Percentiles rank a stretch among this genome's conserved stretches.
Conservation (phyloP, 768 basidiomycete genomes). For the Serendipita indica region DNA sequence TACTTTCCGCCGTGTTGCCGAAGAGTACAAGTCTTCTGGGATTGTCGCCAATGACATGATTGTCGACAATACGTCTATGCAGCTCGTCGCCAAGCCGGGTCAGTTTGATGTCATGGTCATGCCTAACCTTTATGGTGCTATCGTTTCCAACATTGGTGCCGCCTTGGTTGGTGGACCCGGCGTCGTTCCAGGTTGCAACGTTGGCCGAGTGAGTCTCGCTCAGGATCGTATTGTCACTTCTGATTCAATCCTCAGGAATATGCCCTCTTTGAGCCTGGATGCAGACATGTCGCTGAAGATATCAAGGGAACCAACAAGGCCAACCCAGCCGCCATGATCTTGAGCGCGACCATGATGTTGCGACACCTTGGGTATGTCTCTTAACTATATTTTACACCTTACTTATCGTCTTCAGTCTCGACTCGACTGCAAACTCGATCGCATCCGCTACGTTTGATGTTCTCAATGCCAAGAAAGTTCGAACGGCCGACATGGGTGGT, state of each 20-base stretch:
- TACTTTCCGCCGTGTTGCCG: conserved; percentile 90
- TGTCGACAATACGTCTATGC: conserved; percentile 99
- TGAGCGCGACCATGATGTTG: conserved; percentile 96
- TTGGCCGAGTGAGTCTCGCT: conserved; percentile 58
- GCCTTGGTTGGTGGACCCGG: conserved; percentile 97
- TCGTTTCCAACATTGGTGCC: conserved; percentile 95
- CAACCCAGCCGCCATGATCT: conserved; percentile 95
- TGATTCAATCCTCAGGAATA: conserved; percentile 47
- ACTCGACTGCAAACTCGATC: conserved; percentile 85
- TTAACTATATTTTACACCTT: conserved; percentile 28
- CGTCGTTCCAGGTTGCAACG: conserved; percentile 94
- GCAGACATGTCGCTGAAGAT: conserved; percentile 86
- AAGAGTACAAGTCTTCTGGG: conserved; percentile 88
- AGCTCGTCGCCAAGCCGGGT: conserved; percentile 85
- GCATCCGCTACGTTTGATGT: conserved; percentile 86
- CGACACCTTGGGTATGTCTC: conserved; percentile 77
- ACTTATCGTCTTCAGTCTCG: conserved; percentile 45
- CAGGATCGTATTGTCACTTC: background rate
- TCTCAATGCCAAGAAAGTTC: conserved; percentile 72
- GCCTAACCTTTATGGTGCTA: conserved; percentile 94
- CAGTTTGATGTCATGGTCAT: conserved; percentile 99
- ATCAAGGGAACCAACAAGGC: conserved; percentile 94
- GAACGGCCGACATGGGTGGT: conserved; percentile 95
- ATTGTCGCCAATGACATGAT: conserved; percentile 97
- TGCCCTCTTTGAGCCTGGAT: conserved; percentile 96